phyloP scores from a whole-genome alignment of 1,284 basidiomycete genomes.

The Sanghuangporus sanghuang region DNA sequence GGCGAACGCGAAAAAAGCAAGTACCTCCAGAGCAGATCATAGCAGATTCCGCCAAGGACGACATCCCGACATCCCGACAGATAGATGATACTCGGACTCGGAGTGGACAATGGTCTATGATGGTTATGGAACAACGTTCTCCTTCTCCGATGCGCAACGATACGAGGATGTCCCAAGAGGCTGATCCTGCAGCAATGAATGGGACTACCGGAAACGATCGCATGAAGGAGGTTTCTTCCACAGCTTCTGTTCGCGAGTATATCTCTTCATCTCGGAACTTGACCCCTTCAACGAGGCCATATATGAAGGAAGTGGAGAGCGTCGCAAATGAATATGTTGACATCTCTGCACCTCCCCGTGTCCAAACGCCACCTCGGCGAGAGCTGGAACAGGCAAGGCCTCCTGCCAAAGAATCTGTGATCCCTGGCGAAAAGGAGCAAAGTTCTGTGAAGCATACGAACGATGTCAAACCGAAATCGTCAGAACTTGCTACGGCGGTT shows the following conservation, averaged over 20 bases:
- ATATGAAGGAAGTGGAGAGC: neutral
- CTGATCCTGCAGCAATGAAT: neutral
- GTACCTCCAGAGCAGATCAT: neutral
- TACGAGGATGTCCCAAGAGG: neutral
- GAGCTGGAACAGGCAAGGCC: neutral
- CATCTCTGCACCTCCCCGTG: neutral
- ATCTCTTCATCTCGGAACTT: too few relatives aligned
- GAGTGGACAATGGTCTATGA: neutral
- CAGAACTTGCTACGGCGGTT: neutral
- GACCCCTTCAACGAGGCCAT: neutral
- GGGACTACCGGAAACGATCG: neutral
- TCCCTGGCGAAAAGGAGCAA: too few relatives aligned
- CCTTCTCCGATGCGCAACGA: neutral
- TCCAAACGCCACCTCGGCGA: neutral
- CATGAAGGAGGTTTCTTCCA: neutral
- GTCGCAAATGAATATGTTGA: neutral
- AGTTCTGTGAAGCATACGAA: too few relatives aligned
- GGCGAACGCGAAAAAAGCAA: neutral
- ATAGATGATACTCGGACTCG: neutral
- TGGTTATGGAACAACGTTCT: neutral
- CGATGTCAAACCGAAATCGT: too few relatives aligned
- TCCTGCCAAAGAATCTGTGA: neutral
- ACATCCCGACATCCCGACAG: neutral
- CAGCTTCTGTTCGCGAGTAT: too few relatives aligned
- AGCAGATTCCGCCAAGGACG: neutral